A percentile compares a stretch with the other conserved stretches of the same genome.
Evolutionary conservation across 305 asterid genomes (phyloP).

Genomic region (Solanum hybrid): DNA sequence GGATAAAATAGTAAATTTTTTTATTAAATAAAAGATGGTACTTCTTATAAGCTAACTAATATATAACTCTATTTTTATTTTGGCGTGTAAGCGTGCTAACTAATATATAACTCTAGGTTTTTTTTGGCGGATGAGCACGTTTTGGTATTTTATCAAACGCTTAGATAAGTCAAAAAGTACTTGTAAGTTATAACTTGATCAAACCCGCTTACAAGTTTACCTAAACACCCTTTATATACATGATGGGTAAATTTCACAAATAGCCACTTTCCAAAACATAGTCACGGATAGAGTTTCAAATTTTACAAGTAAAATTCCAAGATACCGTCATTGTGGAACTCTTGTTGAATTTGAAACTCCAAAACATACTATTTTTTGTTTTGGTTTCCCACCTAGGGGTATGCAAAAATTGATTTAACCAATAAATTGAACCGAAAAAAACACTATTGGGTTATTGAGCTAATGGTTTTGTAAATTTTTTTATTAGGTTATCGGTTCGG

Average conservation of each 20-base stretch:
- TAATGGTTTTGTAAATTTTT: accelerated
- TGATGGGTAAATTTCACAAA: neutral
- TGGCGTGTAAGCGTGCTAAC: too few relatives aligned
- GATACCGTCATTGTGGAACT: neutral
- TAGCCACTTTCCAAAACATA: neutral
- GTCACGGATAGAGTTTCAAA: neutral
- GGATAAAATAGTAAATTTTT: neutral
- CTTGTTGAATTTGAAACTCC: neutral
- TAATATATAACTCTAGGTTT: too few relatives aligned
- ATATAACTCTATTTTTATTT: too few relatives aligned
- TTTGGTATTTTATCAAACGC: too few relatives aligned
- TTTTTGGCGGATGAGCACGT: too few relatives aligned
- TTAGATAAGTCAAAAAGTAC: neutral
- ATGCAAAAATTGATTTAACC: too few relatives aligned
- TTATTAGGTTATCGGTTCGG: too few relatives aligned
- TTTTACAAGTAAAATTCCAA: neutral
- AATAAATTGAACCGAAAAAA: too few relatives aligned
- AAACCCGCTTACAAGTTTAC: neutral
- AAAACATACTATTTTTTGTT: neutral
- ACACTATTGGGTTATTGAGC: too few relatives aligned
- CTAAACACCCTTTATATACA: neutral
- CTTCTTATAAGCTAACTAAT: neutral
- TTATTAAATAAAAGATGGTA: neutral
- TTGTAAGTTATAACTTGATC: neutral
- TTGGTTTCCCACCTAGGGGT: too few relatives aligned